Evolutionary conservation across 208 protist genomes (phyloP).

Genomic region (Acanthamoeba lenticulata): DNA sequence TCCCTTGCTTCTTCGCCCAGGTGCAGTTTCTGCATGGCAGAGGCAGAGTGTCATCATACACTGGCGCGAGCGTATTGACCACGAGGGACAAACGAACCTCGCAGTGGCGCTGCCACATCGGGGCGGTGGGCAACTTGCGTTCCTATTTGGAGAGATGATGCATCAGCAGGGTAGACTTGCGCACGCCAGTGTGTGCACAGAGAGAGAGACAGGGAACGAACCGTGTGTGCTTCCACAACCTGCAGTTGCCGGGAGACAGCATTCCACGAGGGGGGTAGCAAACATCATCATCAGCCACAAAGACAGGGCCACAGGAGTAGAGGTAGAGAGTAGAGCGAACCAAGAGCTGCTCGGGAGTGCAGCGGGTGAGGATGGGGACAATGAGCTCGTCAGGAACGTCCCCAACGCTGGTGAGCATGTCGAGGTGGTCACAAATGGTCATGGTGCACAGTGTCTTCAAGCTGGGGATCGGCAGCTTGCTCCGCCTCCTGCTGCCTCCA

Average conservation of each 20-base stretch:
- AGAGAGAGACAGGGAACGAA: not conserved
- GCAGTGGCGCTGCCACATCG: not conserved
- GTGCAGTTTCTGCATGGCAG: not conserved
- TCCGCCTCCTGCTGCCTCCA: not conserved
- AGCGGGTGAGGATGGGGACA: not conserved
- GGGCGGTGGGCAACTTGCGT: not conserved
- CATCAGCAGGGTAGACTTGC: too few relatives aligned
- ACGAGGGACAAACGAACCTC: not conserved
- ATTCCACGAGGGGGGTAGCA: too few relatives aligned
- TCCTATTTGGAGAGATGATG: not conserved
- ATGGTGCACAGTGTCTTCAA: not conserved
- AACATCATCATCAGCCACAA: not conserved
- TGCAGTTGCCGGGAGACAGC: too few relatives aligned
- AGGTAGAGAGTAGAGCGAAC: not conserved
- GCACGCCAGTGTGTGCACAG: too few relatives aligned
- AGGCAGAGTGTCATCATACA: not conserved
- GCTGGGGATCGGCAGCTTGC: not conserved
- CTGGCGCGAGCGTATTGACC: not conserved
- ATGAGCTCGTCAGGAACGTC: conserved; percentile 19
- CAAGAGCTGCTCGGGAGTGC: conserved; percentile 1
- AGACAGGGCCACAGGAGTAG: not conserved
- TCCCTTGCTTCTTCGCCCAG: not conserved
- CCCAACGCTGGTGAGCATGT: conserved; percentile 7
- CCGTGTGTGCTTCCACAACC: conserved; percentile 6
- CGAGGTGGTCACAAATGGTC: not conserved